phyloP scores from a whole-genome alignment of 2,329 filamentous ascomycete genomes.

The Knufia fluminis region DNA sequence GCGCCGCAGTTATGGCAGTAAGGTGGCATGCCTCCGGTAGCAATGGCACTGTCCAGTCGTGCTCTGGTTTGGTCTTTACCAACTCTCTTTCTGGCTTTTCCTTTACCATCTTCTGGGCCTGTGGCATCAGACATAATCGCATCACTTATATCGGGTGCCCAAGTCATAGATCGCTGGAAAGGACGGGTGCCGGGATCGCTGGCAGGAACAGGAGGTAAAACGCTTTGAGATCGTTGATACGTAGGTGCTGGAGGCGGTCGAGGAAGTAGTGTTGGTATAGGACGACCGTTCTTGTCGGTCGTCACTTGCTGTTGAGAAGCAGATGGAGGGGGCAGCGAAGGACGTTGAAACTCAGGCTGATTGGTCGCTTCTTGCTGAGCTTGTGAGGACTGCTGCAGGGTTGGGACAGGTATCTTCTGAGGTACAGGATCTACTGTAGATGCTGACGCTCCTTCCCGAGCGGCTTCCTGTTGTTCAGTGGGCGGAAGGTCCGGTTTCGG shows the following conservation, averaged over 20 bases:
- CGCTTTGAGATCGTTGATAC: conserved; percentile 4
- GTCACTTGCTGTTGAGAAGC: neutral
- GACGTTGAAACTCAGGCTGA: conserved; percentile 1
- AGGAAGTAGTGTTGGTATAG: conserved; percentile 12
- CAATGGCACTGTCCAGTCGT: conserved; percentile 50
- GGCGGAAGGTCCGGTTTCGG: neutral
- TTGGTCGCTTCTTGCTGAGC: neutral
- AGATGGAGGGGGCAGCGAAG: neutral
- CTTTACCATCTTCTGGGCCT: conserved; percentile 27
- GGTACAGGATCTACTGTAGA: conserved; percentile 7
- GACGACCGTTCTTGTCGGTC: conserved; percentile 7
- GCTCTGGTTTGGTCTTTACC: conserved; percentile 55
- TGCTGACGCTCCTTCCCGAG: no score
- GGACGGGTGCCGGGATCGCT: conserved; percentile 44
- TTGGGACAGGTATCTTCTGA: conserved; percentile 6
- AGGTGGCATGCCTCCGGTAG: conserved; percentile 73
- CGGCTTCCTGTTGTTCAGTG: no score
- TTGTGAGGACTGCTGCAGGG: neutral
- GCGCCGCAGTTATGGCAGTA: conserved; percentile 90
- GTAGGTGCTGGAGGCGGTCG: conserved; percentile 11
- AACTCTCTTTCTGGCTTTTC: conserved; percentile 51
- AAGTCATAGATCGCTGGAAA: conserved; percentile 36
- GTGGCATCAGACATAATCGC: conserved; percentile 34
- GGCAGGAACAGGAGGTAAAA: conserved; percentile 31
- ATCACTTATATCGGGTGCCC: conserved; percentile 37